Evolutionary conservation across 2,329 filamentous ascomycete genomes (phyloP).

Genomic region (Diplocarpon mali): DNA sequence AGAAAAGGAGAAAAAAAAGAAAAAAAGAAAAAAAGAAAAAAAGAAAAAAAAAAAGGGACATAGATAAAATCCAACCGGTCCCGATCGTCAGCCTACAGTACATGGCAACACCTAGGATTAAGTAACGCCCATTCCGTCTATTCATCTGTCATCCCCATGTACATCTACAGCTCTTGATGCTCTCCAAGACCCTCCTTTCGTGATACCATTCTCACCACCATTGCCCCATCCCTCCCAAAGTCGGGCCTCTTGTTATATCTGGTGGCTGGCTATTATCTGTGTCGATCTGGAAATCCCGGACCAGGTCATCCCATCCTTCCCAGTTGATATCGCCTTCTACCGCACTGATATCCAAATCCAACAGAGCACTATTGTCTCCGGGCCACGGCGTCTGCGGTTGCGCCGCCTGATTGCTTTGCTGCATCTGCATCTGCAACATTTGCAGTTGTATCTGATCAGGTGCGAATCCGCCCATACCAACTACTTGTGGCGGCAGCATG

Average conservation of each 20-base stretch:
- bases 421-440: conserved; percentile 14
- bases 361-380: conserved; percentile 3
- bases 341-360: conserved; percentile 25
- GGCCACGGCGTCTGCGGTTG: conserved; percentile 1
- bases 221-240: conserved; percentile 19
- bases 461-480: conserved; percentile 18
- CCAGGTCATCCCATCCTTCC: conserved; percentile 29
- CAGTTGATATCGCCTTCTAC: conserved; percentile 24
- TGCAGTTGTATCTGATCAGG: conserved; percentile 18
- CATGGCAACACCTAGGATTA: no score
- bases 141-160: no score
- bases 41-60: no score
- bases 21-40: no score
- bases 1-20: no score
- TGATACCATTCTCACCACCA: conserved; percentile 21
- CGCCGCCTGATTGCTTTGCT: conserved; percentile 1
- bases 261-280: conserved; percentile 8
- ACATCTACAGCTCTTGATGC: no score
- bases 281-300: conserved; percentile 26
- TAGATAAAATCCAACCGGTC: no score
- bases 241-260: conserved; percentile 12
- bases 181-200: neutral
- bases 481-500: conserved; percentile 15
- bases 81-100: no score
- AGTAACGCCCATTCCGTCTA: no score